Conservation (phyloP, 768 basidiomycete species). For the Trametes cingulata region DNA sequence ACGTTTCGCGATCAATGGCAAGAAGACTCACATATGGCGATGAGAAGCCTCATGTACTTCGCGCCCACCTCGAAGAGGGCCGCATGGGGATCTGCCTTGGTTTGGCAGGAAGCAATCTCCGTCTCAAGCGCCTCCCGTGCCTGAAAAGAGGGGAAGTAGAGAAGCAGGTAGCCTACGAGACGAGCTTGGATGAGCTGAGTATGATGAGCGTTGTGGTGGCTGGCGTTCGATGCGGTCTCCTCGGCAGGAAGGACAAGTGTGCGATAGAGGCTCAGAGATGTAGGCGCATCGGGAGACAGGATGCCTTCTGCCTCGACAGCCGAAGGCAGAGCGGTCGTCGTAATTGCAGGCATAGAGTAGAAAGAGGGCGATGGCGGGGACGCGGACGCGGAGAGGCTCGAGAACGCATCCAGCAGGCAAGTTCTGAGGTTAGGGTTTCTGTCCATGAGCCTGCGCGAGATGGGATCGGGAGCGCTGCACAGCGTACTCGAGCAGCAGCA, state of each 20-base stretch:
- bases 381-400: too few species aligned
- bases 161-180: not conserved
- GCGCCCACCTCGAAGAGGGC: not conserved
- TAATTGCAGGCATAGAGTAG: not conserved
- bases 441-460: too few species aligned
- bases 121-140: not conserved
- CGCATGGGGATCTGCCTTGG: not conserved
- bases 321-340: not conserved
- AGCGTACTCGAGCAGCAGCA: not conserved
- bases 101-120: not conserved
- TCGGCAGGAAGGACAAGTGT: not conserved
- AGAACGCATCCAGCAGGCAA: too few species aligned
- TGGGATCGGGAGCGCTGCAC: too few species aligned
- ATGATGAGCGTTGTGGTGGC: not conserved
- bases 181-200: not conserved
- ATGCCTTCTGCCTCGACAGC: not conserved
- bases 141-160: not conserved
- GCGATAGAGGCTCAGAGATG: not conserved
- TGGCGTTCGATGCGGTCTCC: not conserved
- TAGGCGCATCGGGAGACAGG: not conserved
- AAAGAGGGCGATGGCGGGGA: too few species aligned
- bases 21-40: not conserved
- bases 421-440: too few species aligned
- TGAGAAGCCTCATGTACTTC: not conserved
- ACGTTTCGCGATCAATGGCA: too few species aligned